Evolutionary conservation across 1,139 yeast species (phyloP).

Genomic region (Suhomyces bolitotheri): DNA sequence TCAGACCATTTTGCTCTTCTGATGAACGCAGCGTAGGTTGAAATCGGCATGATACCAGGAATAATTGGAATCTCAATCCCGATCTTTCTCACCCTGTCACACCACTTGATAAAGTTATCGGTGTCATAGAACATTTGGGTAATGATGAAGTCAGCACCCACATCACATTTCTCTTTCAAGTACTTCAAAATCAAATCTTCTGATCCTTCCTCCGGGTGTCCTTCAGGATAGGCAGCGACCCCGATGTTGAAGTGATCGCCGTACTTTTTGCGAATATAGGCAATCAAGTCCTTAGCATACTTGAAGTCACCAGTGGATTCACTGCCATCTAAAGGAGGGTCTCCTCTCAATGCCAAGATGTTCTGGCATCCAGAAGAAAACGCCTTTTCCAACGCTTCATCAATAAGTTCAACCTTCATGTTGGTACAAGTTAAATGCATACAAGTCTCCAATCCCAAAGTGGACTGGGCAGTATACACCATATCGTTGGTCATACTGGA

Average conservation of each 20-base stretch:
- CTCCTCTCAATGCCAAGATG: slow-evolving; percentile 84
- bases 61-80: slow-evolving; percentile 89
- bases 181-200: slow-evolving; percentile 56
- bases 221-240: slow-evolving; percentile 77
- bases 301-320: slow-evolving; percentile 71
- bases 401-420: slow-evolving; percentile 81
- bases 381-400: slow-evolving; percentile 82
- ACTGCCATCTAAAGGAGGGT: slow-evolving; percentile 67
- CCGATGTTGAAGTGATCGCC: slow-evolving; percentile 71
- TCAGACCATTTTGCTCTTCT: slow-evolving; percentile 96
- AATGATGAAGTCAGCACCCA: slow-evolving; percentile 89
- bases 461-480: slow-evolving; percentile 88
- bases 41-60: slow-evolving; percentile 98
- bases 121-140: slow-evolving; percentile 94
- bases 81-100: slow-evolving; percentile 61
- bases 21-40: slow-evolving; percentile 87
- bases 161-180: slow-evolving; percentile 85
- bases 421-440: slow-evolving; percentile 98
- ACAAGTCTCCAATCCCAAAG: slow-evolving; percentile 93
- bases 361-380: slow-evolving; percentile 92
- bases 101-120: slow-evolving; percentile 83
- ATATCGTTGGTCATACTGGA: slow-evolving; percentile 83
- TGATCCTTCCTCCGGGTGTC: slow-evolving; percentile 79
- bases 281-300: slow-evolving; percentile 66
- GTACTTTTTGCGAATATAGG: slow-evolving; percentile 54